Conservation (phyloP, 257 asterid genomes). For the Rhazya stricta region DNA sequence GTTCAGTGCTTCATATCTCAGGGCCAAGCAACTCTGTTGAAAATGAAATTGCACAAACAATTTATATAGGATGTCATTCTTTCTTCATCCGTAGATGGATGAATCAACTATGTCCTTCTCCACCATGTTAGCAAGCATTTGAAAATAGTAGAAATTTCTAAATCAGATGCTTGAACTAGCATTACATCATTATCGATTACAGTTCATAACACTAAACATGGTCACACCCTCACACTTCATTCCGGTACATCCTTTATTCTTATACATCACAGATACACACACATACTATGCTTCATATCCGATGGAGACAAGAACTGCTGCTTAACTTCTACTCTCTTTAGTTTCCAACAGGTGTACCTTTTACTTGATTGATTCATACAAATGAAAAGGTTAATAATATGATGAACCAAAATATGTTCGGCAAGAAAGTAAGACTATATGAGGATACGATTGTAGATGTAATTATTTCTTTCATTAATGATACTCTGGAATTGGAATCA, state of each 20-base stretch:
- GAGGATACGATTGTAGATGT: not conserved
- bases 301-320: not conserved
- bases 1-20: slow-evolving; percentile 84
- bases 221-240: not conserved
- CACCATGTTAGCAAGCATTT: not conserved
- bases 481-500: not conserved
- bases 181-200: not conserved
- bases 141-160: not conserved
- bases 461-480: too few relatives aligned
- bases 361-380: not conserved
- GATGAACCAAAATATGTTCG: not conserved
- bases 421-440: not conserved
- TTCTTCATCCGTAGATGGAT: not conserved
- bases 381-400: too few relatives aligned
- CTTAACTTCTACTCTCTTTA: not conserved
- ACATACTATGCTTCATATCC: not conserved
- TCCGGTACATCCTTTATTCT: too few relatives aligned
- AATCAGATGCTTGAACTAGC: not conserved
- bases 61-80: not conserved
- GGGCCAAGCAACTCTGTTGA: slow-evolving; percentile 72
- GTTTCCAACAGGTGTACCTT: not conserved
- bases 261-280: not conserved
- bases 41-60: slow-evolving; percentile 16
- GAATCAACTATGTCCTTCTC: not conserved
- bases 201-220: not conserved